A percentile compares a stretch with the other conserved stretches of the same genome.
phyloP scores from a whole-genome alignment of 2,329 filamentous ascomycete genomes.

The Ophioceras dolichostomum region DNA sequence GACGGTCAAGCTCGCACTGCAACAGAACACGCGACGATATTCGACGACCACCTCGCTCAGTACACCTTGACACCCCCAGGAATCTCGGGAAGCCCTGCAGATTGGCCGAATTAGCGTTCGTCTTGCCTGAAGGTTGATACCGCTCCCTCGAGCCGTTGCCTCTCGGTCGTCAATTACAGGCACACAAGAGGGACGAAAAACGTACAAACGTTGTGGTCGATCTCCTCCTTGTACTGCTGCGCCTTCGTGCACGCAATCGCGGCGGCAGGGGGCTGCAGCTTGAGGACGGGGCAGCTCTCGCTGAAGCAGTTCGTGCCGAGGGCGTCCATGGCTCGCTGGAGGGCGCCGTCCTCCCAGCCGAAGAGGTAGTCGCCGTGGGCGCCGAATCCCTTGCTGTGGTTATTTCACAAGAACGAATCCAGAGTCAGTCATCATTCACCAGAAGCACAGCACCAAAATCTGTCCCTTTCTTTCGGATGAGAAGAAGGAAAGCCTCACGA shows the following conservation, averaged over 20 bases:
- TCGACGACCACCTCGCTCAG: too few species aligned
- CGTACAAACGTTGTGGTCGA: constrained; percentile 2
- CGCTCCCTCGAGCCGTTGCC: too few species aligned
- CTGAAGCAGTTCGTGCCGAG: constrained; percentile 2
- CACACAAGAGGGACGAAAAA: too few species aligned
- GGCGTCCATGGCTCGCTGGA: constrained; percentile 6
- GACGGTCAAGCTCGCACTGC: too few species aligned
- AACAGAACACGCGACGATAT: too few species aligned
- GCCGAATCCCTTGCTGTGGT: constrained; percentile 4
- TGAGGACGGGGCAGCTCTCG: constrained; percentile 3
- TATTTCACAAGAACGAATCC: not conserved
- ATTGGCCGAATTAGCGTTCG: too few species aligned
- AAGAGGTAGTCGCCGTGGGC: constrained; percentile 7
- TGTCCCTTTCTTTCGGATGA: too few species aligned
- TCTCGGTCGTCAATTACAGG: too few species aligned
- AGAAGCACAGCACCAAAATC: too few species aligned
- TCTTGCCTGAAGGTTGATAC: too few species aligned
- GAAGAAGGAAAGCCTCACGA: not conserved
- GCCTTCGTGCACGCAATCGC: constrained; percentile 5
- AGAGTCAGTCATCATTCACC: not conserved
- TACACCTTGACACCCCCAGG: too few species aligned
- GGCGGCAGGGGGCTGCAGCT: constrained; percentile 2
- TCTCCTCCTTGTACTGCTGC: constrained; percentile 3
- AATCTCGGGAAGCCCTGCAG: too few species aligned
- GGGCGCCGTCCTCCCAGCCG: constrained; percentile 5